A percentile compares a stretch with the other conserved stretches of the same genome.
These are phyloP conservation scores for Colletotrichum paranaense DNA, from an alignment of 2,329 filamentous ascomycete genomes.

Conservation along the genomic window DNA sequence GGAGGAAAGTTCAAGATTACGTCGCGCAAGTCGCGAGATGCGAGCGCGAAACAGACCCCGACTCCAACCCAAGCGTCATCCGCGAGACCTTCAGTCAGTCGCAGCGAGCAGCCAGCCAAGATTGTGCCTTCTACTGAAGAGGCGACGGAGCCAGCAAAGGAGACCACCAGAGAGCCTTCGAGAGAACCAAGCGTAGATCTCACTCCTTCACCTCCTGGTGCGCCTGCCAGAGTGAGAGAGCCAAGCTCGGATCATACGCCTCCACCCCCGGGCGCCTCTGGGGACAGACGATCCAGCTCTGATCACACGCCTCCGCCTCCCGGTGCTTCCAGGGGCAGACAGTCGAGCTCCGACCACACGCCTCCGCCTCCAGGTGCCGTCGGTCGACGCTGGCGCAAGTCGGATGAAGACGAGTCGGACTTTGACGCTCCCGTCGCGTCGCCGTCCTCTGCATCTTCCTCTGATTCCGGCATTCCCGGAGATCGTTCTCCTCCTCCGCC, in stretches of 20 bases:
- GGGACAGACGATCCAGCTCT: not conserved
- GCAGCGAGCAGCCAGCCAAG: not conserved
- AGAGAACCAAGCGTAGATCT: conserved; percentile 17
- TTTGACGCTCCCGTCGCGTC: conserved; percentile 1
- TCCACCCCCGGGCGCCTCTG: not conserved
- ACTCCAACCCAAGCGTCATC: conserved; percentile 1
- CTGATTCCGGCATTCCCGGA: conserved; percentile 27
- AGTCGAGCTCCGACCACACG: conserved; percentile 12
- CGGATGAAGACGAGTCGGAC: conserved; percentile 11
- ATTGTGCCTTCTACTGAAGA: not conserved
- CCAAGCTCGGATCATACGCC: conserved; percentile 18
- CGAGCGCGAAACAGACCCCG: conserved; percentile 13
- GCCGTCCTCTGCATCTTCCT: conserved; percentile 15
- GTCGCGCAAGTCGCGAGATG: conserved; percentile 41
- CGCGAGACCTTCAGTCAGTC: not conserved
- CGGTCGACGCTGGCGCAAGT: not conserved
- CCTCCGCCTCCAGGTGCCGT: conserved; percentile 4
- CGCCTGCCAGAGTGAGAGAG: not conserved
- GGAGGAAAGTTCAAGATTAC: conserved; percentile 66
- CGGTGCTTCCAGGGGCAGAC: not conserved
- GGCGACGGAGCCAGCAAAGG: not conserved
- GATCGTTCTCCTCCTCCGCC: not conserved
- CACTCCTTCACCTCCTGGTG: conserved; percentile 8
- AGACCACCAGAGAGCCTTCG: not conserved
- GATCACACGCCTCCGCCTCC: conserved; percentile 18